phyloP scores from a whole-genome alignment of 768 basidiomycete species.

The Podaxis sp. region DNA sequence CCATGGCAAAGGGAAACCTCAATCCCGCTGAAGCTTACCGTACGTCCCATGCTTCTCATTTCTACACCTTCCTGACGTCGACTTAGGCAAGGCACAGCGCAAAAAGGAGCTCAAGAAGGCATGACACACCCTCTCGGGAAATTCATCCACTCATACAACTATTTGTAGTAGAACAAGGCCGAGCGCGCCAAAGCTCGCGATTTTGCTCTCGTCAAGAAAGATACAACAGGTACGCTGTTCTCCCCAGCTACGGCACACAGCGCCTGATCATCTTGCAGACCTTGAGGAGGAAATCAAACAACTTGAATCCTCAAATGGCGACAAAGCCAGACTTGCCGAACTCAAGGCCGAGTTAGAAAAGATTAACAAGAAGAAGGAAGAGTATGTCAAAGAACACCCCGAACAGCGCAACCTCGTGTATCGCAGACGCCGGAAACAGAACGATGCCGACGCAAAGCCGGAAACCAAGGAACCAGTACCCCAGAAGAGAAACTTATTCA shows the following conservation, averaged over 20 bases:
- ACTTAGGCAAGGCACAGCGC: slow-evolving; percentile 84
- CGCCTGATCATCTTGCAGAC: slow-evolving; percentile 41
- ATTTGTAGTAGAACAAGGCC: slow-evolving; percentile 83
- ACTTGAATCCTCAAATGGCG: slow-evolving; percentile 49
- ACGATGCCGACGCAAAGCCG: slow-evolving; percentile 26
- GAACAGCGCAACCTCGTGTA: slow-evolving; percentile 88
- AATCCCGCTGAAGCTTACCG: slow-evolving; percentile 96
- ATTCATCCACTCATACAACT: slow-evolving; percentile 1
- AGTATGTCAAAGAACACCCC: slow-evolving; percentile 90
- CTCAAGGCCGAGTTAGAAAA: slow-evolving; percentile 78
- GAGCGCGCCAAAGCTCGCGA: slow-evolving; percentile 80
- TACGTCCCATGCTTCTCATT: slow-evolving; percentile 36
- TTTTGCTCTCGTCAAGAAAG: slow-evolving; percentile 91
- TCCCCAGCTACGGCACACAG: neutral
- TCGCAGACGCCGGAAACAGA: slow-evolving; percentile 46
- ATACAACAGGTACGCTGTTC: slow-evolving; percentile 65
- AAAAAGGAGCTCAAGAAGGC: slow-evolving; percentile 98
- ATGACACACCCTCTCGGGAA: slow-evolving; percentile 20
- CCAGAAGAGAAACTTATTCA: slow-evolving; percentile 71
- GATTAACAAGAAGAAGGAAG: slow-evolving; percentile 84
- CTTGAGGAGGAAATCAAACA: slow-evolving; percentile 78
- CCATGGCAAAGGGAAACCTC: slow-evolving; percentile 82
- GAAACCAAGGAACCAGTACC: slow-evolving; percentile 36
- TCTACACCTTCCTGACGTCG: slow-evolving; percentile 9
- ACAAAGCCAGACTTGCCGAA: slow-evolving; percentile 64